Evolutionary conservation across 306 rosid genomes (phyloP), one percentile per base, ranked within the genome.

Genomic region (Gleditsia sinensis): DNA sequence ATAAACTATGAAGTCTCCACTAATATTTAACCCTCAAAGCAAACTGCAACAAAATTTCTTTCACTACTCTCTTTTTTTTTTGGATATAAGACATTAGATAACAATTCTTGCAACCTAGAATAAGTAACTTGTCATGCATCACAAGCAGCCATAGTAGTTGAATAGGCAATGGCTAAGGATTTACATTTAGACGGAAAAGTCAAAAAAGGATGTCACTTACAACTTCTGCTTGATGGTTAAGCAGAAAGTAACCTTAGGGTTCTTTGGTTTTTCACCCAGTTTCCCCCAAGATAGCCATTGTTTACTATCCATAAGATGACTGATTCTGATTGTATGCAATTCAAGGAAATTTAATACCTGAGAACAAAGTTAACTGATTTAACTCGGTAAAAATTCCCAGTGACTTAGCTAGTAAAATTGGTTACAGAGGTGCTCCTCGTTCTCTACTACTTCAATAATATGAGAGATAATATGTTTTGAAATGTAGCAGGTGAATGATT

Each of bases 21-120:
- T 74, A 71, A 28, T 3, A 46, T 19, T 76, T 39, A 66, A 49
- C 6, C 69, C 4, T 21, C 23, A 50, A 71, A 76, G 14, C 34
- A 72, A 71, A 66, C 27, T 37, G 1, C 33, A 42, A 48, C 23
- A 48, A n/a, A n/a, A 1, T n/a, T 48, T 48, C 54, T n/a, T 17
- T 17, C 24, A 17, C 1, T 40, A 8, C 46, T 48, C 23, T 48
- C 23, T 10, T 24, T 64, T 21, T 58, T 49, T 50, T 68, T 7
- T 58, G 25, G 8, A 20, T 59, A 23, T 53, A 45, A 25, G 23
- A 36, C 62, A 62, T 40, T 33, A 56, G 13, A 51, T 3, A 9
- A 34, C 25, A 50, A 73, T 58, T 48, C 62, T 25, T n/a, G 25
- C 42, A 27, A 67, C 33, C 72, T 46, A 45, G 24, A 36, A 34